phyloP scores from a whole-genome alignment of 306 rosid species.

The Cucurbita maxima region DNA sequence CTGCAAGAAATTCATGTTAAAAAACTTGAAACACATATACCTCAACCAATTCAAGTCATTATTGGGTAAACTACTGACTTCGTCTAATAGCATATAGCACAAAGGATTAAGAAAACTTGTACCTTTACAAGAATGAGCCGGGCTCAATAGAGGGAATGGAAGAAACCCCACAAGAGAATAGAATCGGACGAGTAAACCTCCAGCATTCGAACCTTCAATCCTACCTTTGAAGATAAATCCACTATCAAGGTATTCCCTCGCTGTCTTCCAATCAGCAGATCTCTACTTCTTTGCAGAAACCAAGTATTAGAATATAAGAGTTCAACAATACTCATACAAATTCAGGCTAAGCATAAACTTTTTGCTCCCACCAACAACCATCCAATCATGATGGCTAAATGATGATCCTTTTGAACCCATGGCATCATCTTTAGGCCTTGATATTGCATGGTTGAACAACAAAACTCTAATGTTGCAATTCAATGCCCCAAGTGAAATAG shows the following conservation, averaged over 20 bases:
- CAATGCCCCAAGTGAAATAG: too few species aligned
- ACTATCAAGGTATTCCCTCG: constrained; percentile 38
- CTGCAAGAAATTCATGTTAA: constrained; percentile 28
- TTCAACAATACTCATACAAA: not conserved
- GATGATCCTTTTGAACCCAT: too few species aligned
- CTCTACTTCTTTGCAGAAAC: constrained; percentile 76
- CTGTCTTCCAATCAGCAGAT: constrained; percentile 86
- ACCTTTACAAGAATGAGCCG: constrained; percentile 70
- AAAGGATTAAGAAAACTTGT: not conserved
- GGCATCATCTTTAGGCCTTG: too few species aligned
- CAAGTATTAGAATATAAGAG: constrained; percentile 33
- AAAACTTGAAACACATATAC: constrained; percentile 9
- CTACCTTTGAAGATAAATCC: constrained; percentile 52
- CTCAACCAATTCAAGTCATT: not conserved
- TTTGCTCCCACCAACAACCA: too few species aligned
- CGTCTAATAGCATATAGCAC: not conserved
- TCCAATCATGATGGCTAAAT: too few species aligned
- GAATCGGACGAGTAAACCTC: constrained; percentile 64
- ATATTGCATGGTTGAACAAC: too few species aligned
- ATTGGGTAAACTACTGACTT: not conserved
- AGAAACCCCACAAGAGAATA: constrained; percentile 65
- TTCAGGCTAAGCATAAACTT: not conserved
- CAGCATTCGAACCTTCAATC: constrained; percentile 58
- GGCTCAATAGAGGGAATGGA: constrained; percentile 70
- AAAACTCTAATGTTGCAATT: too few species aligned